phyloP scores from a whole-genome alignment of 257 asterid species.

The Ilex aquifolium region DNA sequence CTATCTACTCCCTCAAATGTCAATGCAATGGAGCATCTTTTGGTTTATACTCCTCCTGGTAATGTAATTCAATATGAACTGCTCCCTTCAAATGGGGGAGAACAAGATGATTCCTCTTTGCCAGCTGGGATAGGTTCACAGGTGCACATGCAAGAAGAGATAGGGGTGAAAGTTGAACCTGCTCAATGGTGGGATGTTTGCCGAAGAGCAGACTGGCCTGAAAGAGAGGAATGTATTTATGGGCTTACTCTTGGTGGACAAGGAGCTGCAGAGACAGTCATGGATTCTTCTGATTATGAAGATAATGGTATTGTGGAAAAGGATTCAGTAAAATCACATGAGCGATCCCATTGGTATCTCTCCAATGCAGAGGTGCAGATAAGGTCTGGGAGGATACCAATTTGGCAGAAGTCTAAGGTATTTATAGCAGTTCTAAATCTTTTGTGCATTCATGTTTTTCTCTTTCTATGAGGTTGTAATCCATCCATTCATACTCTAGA shows the following conservation, averaged over 20 bases:
- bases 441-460: neutral
- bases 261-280: slow-evolving; percentile 18
- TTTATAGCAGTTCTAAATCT: neutral
- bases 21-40: slow-evolving; percentile 35
- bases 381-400: slow-evolving; percentile 38
- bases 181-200: slow-evolving; percentile 53
- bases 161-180: slow-evolving; percentile 37
- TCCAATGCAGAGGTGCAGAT: slow-evolving; percentile 52
- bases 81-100: slow-evolving; percentile 31
- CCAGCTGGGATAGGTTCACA: slow-evolving; percentile 27
- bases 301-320: slow-evolving; percentile 23
- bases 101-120: slow-evolving; percentile 23
- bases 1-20: slow-evolving; percentile 21
- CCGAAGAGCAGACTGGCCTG: slow-evolving; percentile 54
- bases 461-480: slow-evolving; percentile 9
- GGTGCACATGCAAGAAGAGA: slow-evolving; percentile 38
- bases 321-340: slow-evolving; percentile 25
- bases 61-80: slow-evolving; percentile 41
- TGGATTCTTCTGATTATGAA: slow-evolving; percentile 19
- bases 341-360: slow-evolving; percentile 34
- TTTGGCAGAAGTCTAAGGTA: slow-evolving; percentile 53
- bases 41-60: slow-evolving; percentile 46
- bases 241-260: slow-evolving; percentile 21
- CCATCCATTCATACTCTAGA: slow-evolving; percentile 15
- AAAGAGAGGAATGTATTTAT: slow-evolving; percentile 35